Conservation (phyloP, 192 early-diverging fungal species). For the Umbelopsis sp. region DNA sequence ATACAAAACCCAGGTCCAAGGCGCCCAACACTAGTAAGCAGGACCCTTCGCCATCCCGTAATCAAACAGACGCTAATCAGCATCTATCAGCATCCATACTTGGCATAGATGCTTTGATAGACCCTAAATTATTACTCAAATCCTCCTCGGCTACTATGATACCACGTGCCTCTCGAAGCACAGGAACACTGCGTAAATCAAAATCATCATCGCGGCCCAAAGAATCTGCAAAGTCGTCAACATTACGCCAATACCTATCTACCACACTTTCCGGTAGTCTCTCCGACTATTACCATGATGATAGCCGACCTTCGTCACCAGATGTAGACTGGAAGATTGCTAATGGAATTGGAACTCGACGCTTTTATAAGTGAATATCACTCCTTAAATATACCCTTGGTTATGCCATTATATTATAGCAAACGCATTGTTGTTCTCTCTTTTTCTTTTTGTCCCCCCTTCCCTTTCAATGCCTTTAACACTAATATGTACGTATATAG, state of each 20-base stretch:
- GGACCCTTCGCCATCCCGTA: too few relatives aligned
- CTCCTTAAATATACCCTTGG: background rate
- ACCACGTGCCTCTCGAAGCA: background rate
- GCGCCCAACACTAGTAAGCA: background rate
- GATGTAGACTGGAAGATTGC: conserved; percentile 10
- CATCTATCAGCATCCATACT: conserved; percentile 13
- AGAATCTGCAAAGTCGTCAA: background rate
- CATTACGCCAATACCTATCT: background rate
- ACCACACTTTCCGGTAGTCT: background rate
- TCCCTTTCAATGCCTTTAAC: background rate
- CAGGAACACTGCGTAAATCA: background rate
- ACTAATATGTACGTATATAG: background rate
- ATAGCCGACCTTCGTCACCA: background rate
- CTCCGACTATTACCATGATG: background rate
- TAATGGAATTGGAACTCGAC: conserved; percentile 11
- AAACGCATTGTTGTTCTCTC: background rate
- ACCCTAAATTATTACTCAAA: background rate
- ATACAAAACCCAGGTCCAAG: background rate
- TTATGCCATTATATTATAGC: background rate
- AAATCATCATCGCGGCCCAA: background rate
- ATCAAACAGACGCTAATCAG: background rate
- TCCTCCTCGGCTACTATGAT: background rate
- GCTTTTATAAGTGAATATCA: conserved; percentile 1
- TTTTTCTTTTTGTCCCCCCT: background rate
- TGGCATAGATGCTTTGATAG: background rate